Conservation (phyloP, 176 grass and related monocot genomes). For the Eragrostis nindensis region DNA sequence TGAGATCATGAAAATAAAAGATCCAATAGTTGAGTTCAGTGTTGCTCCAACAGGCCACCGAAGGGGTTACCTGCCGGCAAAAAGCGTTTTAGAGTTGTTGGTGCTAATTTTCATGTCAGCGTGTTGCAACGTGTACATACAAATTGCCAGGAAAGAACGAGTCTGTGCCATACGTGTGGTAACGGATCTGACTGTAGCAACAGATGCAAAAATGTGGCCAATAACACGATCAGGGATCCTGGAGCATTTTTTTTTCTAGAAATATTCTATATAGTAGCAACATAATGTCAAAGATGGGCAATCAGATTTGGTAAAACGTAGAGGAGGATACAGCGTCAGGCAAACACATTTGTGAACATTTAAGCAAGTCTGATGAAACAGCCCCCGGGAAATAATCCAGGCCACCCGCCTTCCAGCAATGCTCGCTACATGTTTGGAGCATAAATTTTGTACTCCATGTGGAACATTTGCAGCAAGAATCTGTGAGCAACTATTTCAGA, state of each 20-base stretch:
- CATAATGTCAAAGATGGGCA: neutral
- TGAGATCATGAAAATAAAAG: slow-evolving; percentile 19
- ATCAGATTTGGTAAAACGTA: neutral
- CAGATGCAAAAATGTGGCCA: neutral
- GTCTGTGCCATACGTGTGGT: neutral
- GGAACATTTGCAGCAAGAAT: slow-evolving; percentile 23
- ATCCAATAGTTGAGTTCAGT: neutral
- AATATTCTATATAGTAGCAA: neutral
- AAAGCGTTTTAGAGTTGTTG: neutral
- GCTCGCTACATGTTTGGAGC: neutral
- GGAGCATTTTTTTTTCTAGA: neutral
- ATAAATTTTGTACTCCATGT: slow-evolving; percentile 16
- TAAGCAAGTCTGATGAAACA: neutral
- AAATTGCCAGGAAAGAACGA: neutral
- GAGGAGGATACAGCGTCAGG: neutral
- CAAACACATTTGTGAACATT: neutral
- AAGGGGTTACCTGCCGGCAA: neutral
- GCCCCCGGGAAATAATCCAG: neutral
- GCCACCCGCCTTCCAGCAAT: neutral
- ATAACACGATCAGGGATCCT: neutral
- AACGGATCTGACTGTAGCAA: neutral
- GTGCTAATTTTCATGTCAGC: neutral
- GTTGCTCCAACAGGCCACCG: neutral
- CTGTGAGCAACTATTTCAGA: slow-evolving; percentile 15
- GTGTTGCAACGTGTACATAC: neutral